These are phyloP conservation scores for Psilocybe cubensis DNA, from an alignment of 768 basidiomycete genomes.

Conservation along the genomic window DNA sequence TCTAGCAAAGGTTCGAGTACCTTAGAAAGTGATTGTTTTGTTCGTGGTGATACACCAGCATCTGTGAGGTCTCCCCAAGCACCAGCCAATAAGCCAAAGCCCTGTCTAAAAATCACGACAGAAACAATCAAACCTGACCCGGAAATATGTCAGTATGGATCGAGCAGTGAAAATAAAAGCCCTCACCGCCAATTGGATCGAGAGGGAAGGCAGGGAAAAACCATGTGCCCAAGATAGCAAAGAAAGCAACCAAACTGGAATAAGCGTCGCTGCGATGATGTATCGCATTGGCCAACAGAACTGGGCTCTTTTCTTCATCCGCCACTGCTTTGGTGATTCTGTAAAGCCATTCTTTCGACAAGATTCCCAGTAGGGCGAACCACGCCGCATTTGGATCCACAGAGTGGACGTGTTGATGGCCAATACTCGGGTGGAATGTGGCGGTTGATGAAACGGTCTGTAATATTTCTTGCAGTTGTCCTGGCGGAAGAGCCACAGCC, in stretches of 20 bases:
- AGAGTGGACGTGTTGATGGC: slow-evolving; percentile 59
- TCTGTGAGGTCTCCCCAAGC: slow-evolving; percentile 87
- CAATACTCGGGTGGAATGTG: slow-evolving; percentile 51
- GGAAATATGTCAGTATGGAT: neutral
- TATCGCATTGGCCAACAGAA: slow-evolving; percentile 93
- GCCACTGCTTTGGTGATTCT: slow-evolving; percentile 88
- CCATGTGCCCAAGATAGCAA: slow-evolving; percentile 91
- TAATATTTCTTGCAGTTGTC: slow-evolving; percentile 66
- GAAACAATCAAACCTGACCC: slow-evolving; percentile 81
- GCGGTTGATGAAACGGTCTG: slow-evolving; percentile 57
- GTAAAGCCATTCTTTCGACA: slow-evolving; percentile 93
- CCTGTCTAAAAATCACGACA: slow-evolving; percentile 84
- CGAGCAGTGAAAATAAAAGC: slow-evolving; percentile 9
- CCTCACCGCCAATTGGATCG: slow-evolving; percentile 92
- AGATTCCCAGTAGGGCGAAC: slow-evolving; percentile 84
- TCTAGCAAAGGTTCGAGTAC: slow-evolving; percentile 59
- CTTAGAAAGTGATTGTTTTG: slow-evolving; percentile 53
- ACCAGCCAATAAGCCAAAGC: slow-evolving; percentile 63
- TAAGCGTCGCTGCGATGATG: slow-evolving; percentile 98
- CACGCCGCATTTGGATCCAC: slow-evolving; percentile 96
- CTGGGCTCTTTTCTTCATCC: slow-evolving; percentile 87
- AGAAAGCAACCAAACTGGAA: slow-evolving; percentile 88
- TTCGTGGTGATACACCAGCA: slow-evolving; percentile 68
- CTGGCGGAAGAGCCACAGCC: slow-evolving; percentile 64
- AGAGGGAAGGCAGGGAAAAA: slow-evolving; percentile 84